Evolutionary conservation across 805 yeast genomes (phyloP).

Genomic region (Zygotorulaspora sp.): DNA sequence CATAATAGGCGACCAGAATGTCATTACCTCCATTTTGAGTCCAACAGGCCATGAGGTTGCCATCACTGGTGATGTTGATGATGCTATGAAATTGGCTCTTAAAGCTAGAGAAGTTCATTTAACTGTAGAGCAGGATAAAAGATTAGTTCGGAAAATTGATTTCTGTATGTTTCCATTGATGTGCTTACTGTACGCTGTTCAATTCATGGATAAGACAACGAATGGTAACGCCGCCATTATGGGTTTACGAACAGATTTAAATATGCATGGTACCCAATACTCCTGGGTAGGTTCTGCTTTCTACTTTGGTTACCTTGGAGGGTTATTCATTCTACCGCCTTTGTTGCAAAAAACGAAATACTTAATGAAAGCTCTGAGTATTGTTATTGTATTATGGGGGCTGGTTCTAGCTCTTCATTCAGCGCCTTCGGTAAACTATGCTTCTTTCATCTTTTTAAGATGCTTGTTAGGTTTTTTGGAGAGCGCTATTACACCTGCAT

Average conservation of each 20-base stretch:
- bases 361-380: slow-evolving; percentile 45
- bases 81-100: slow-evolving; percentile 40
- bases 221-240: slow-evolving; percentile 45
- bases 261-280: slow-evolving; percentile 40
- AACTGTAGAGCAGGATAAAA: slow-evolving; percentile 28
- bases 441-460: not conserved
- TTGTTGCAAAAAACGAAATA: slow-evolving; percentile 45
- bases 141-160: slow-evolving; percentile 45
- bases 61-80: slow-evolving; percentile 39
- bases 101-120: slow-evolving; percentile 27
- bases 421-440: not conserved
- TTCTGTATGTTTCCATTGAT: slow-evolving; percentile 43
- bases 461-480: slow-evolving; percentile 40
- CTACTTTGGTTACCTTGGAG: slow-evolving; percentile 53
- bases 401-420: not conserved
- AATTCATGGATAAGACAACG: slow-evolving; percentile 53
- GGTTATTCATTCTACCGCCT: slow-evolving; percentile 12
- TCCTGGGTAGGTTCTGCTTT: slow-evolving; percentile 54
- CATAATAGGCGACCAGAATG: slow-evolving; percentile 6
- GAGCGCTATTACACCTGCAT: slow-evolving; percentile 43
- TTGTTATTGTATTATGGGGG: slow-evolving; percentile 17
- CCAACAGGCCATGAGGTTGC: slow-evolving; percentile 20
- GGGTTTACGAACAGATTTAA: slow-evolving; percentile 41
- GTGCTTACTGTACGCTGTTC: slow-evolving; percentile 42
- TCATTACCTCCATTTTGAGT: slow-evolving; percentile 5